phyloP scores from a whole-genome alignment of 2,329 filamentous ascomycete species.

The Cladosporium sp. region DNA sequence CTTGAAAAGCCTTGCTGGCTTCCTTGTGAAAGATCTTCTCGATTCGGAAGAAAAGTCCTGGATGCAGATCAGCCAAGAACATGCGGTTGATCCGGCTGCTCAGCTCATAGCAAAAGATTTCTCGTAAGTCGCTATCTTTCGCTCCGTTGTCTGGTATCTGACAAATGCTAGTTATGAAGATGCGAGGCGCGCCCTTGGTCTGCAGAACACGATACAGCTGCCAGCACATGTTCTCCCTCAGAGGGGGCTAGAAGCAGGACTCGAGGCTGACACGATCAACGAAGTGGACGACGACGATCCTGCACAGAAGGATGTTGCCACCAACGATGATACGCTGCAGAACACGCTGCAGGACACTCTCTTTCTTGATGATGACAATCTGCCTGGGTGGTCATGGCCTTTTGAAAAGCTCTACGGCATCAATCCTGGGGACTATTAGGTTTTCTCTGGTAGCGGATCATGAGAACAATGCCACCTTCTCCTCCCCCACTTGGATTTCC shows the following conservation, averaged over 20 bases:
- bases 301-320: too few species aligned
- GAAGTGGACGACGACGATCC: too few species aligned
- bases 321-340: too few species aligned
- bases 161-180: neutral
- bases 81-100: neutral
- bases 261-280: neutral
- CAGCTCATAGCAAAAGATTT: neutral
- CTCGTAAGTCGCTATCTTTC: neutral
- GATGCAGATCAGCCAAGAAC: neutral
- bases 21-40: neutral
- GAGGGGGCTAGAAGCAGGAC: neutral
- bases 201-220: neutral
- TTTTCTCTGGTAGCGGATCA: neutral
- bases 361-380: too few species aligned
- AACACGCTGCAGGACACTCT: too few species aligned
- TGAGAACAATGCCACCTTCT: neutral
- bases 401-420: neutral
- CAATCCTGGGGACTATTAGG: neutral
- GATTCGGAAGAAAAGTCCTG: neutral
- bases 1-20: neutral
- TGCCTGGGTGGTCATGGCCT: neutral
- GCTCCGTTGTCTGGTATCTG: neutral
- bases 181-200: neutral
- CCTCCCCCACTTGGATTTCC: neutral
- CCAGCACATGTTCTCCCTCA: neutral